These are phyloP conservation scores for Penicillium samsonianum DNA, from an alignment of 495 filamentous ascomycete genomes.

Conservation along the genomic window DNA sequence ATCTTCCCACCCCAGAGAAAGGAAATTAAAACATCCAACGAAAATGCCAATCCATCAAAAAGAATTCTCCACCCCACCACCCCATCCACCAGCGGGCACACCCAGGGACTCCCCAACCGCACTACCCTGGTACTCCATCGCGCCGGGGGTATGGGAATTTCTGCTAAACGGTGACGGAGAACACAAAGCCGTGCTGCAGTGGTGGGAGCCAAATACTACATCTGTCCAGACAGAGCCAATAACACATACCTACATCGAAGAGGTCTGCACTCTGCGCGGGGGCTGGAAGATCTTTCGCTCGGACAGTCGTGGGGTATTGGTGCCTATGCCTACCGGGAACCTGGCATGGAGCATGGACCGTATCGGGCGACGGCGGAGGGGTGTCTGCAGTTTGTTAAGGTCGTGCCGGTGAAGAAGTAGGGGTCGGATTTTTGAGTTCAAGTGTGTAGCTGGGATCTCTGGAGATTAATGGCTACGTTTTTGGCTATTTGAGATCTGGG, in stretches of 20 bases:
- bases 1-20: not conserved
- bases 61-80: slow-evolving; percentile 26
- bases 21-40: not conserved
- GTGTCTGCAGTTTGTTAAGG: slow-evolving; percentile 30
- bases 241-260: slow-evolving; percentile 29
- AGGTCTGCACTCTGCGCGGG: slow-evolving; percentile 32
- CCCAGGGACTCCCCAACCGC: slow-evolving; percentile 7
- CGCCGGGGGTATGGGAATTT: slow-evolving; percentile 30
- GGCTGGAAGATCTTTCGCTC: slow-evolving; percentile 27
- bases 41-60: slow-evolving; percentile 24
- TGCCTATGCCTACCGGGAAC: slow-evolving; percentile 27
- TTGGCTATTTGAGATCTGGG: not conserved
- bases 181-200: slow-evolving; percentile 28
- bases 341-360: slow-evolving; percentile 29
- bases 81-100: slow-evolving; percentile 20
- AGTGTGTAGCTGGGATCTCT: not conserved
- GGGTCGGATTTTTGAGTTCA: not conserved
- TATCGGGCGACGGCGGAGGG: slow-evolving; percentile 23
- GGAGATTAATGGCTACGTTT: not conserved
- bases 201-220: slow-evolving; percentile 26
- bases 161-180: slow-evolving; percentile 23
- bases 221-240: slow-evolving; percentile 17
- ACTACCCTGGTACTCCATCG: slow-evolving; percentile 27
- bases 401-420: slow-evolving; percentile 8
- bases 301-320: slow-evolving; percentile 25